These are phyloP conservation scores for Aspergillus tubingensis DNA, from an alignment of 2,329 filamentous ascomycete genomes.

Conservation along the genomic window DNA sequence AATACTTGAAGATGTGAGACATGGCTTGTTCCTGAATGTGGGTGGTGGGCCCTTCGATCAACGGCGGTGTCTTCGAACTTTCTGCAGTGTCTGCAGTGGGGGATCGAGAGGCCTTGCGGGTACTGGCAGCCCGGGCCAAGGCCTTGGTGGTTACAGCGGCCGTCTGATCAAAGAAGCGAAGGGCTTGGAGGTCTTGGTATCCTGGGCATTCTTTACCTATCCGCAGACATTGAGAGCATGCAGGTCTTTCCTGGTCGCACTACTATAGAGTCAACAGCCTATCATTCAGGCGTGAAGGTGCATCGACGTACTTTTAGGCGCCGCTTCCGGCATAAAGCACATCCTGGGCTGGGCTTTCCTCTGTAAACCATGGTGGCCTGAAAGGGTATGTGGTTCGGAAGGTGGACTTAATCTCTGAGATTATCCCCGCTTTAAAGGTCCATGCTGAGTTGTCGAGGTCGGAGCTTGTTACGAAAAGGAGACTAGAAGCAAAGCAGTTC, in stretches of 20 bases:
- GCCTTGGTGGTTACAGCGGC: constrained; percentile 16
- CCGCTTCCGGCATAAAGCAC: constrained; percentile 16
- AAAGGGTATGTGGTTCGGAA: too few species aligned
- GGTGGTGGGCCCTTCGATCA: background rate
- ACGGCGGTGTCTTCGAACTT: background rate
- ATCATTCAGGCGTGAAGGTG: background rate
- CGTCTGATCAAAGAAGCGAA: constrained; percentile 20
- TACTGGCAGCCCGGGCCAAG: background rate
- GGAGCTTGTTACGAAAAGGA: too few species aligned
- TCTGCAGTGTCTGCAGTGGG: background rate
- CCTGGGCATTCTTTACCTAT: constrained; percentile 17
- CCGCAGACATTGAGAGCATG: constrained; percentile 20
- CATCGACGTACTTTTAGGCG: constrained; percentile 14
- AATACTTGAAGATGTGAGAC: constrained; percentile 13
- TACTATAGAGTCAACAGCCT: constrained; percentile 3
- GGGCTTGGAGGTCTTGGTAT: constrained; percentile 16
- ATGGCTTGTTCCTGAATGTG: constrained; percentile 12
- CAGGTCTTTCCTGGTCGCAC: constrained; percentile 22
- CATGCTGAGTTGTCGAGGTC: too few species aligned
- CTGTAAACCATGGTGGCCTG: constrained; percentile 16
- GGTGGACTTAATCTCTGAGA: too few species aligned
- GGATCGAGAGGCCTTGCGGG: background rate
- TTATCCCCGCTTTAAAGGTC: too few species aligned
- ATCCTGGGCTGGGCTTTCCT: constrained; percentile 18
- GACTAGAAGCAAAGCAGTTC: too few species aligned